These are phyloP conservation scores for Bretschneidera sinensis DNA, from an alignment of 345 rosid species.

Conservation along the genomic window DNA sequence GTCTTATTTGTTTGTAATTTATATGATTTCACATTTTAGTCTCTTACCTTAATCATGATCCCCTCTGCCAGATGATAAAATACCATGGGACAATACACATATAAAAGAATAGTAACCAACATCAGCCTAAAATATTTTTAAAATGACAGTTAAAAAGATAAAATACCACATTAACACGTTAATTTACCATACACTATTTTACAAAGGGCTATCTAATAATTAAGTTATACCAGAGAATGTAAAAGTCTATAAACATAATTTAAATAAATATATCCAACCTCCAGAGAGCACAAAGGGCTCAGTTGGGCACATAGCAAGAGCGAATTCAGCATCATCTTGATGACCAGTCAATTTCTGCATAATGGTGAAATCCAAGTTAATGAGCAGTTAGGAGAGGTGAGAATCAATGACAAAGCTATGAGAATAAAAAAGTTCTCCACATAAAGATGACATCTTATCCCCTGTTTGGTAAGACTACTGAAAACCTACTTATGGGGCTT, in stretches of 20 bases:
- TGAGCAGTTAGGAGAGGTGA: background rate
- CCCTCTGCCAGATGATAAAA: too few species aligned
- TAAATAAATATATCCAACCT: slow-evolving; percentile 25
- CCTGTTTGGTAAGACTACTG: too few species aligned
- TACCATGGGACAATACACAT: too few species aligned
- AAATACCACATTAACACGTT: background rate
- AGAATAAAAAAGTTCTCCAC: background rate
- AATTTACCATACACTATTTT: background rate
- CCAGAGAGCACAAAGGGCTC: slow-evolving; percentile 71
- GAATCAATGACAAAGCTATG: background rate
- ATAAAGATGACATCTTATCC: too few species aligned
- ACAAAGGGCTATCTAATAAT: background rate
- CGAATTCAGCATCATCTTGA: slow-evolving; percentile 39
- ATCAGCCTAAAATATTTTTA: too few species aligned
- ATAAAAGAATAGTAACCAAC: too few species aligned
- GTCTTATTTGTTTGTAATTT: too few species aligned
- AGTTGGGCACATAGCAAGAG: too few species aligned
- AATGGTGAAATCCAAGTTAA: slow-evolving; percentile 17
- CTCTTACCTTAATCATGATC: too few species aligned
- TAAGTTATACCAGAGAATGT: background rate
- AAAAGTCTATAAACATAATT: background rate
- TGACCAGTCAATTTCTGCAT: slow-evolving; percentile 64
- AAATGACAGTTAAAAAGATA: too few species aligned
- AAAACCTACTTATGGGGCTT: too few species aligned
- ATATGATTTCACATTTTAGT: too few species aligned